Base-by-base conservation (phyloP, 1,139 yeast species). In the Groenewaldozyma auringiensis region DNA sequence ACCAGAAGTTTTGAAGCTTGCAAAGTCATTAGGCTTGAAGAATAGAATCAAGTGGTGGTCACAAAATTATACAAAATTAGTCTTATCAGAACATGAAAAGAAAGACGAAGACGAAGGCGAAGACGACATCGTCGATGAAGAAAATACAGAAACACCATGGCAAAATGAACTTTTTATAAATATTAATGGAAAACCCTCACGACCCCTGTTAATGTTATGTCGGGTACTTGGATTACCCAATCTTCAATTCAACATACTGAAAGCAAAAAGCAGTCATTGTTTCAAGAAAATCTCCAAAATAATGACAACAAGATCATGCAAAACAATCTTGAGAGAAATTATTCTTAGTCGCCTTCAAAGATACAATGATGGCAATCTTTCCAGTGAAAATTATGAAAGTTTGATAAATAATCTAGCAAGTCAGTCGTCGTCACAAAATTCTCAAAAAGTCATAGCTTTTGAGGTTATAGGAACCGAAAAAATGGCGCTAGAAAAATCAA, bases 31-130 rank as follows among this genome's bases (percentile, higher is more conserved):
- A 22, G 62, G 62, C 21, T 61, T 65, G 22, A 70, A 69, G 47
- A 63, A 66, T 36, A 75, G 83, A 45, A 59, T 80, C 9, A 69
- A 70, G 20, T 84, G 92, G 92, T 80, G 86, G 75, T 76, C 75
- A 33, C 67, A 68, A 11, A 59, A 63, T 33, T 86, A 21, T 20
- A 33, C 36, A 33, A 18, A 35, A n/a, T 11, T 16, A 11, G 8
- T 21, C n/a, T 35, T 35, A 8, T 32, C 17, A 11, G 6, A 8
- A 32, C 36, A 11, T 6, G 6, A 6, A 6, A 11, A 8, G 6
- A 18, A 35, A 9, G 16, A 9, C 9, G 25, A 16, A 17, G 25
- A 9, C 4, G 38, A 35, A n/a, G 13, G n/a, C 8, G 38, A 35
- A 11, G 6, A 16, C 20, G 38, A 35, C 9, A 9, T 9, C 25